Evolutionary conservation across 2,329 filamentous ascomycete genomes (phyloP), one percentile per base, ranked within the genome.

Genomic region (Fusarium armeniacum): DNA sequence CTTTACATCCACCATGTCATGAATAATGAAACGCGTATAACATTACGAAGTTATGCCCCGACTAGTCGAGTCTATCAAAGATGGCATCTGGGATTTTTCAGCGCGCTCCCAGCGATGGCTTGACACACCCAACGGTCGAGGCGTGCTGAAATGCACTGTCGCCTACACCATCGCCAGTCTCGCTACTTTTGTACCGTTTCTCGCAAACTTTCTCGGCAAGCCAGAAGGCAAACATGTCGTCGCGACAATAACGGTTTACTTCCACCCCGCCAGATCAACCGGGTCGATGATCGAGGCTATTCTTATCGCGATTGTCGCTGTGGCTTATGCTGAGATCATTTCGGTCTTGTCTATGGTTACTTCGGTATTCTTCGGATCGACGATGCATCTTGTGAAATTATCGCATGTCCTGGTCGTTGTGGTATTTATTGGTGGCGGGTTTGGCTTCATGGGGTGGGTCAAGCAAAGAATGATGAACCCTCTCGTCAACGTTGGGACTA

Each of bases 151-250:
- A 81, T 98, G 94, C 83, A 95, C 93, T 22, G 81, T 98, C 64
- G 95, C 94, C 44, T 98, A 98, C 80, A 83, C 96, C 6, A 81
- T 98, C 38, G 95, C 92, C 26, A 97, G 93, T 72, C 83, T 97
- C 77, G 93, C 91, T 22, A 98, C 94, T 0, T 96, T 97, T 73
- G 89, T 92, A 57, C 88, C 90, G 1, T 85, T 87, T 3, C 84
- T 97, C 45, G 90, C 93, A 12, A 82, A 85, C 6, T 87, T 93
- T 52, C 84, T 98, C 7, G 95, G 95, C 5, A 86, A 90, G 62
- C 92, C 94, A 70, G 94, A 97, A 79, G 93, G 93, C 40, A 98
- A 98, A 77, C 95, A 98, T 80, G 90, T 97, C 73, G 93, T 97
- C 51, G 94, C 94, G 35, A 98, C 95, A 2, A 90, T 98, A 54